These are phyloP conservation scores for Fraxinus albicans DNA, from an alignment of 305 asterid species.

Conservation along the genomic window DNA sequence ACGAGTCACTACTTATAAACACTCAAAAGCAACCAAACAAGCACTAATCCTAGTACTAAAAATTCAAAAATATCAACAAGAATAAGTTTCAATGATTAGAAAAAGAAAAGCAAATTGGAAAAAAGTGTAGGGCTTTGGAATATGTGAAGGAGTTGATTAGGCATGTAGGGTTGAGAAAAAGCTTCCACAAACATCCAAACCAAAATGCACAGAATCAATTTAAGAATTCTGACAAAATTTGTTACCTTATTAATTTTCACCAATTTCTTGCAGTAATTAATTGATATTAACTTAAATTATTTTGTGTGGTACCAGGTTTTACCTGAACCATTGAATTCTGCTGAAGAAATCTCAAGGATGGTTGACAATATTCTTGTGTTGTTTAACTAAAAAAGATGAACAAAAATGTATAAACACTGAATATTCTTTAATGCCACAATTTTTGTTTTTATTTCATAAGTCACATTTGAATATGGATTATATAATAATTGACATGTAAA, in stretches of 20 bases:
- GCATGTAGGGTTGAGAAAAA: constrained; percentile 19
- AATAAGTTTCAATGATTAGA: neutral
- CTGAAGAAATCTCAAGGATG: neutral
- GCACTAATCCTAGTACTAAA: neutral
- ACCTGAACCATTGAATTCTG: neutral
- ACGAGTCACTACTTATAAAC: neutral
- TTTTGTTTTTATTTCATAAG: neutral
- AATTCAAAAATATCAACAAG: neutral
- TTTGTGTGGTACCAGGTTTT: neutral
- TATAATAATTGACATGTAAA: neutral
- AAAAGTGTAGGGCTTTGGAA: constrained; percentile 17
- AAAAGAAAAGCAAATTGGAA: neutral
- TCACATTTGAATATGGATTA: neutral
- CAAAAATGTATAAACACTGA: neutral
- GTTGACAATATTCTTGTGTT: neutral
- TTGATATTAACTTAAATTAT: too few species aligned
- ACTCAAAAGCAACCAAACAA: neutral
- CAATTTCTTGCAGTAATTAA: neutral
- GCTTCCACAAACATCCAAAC: constrained; percentile 12
- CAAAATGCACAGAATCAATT: neutral
- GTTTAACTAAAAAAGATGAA: neutral
- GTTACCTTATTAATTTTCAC: neutral
- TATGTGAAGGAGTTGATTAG: constrained; percentile 13
- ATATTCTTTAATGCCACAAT: neutral
- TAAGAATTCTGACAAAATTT: neutral